Conservation (phyloP, 352 stramenopile genomes). For the Phytophthora rubi region DNA sequence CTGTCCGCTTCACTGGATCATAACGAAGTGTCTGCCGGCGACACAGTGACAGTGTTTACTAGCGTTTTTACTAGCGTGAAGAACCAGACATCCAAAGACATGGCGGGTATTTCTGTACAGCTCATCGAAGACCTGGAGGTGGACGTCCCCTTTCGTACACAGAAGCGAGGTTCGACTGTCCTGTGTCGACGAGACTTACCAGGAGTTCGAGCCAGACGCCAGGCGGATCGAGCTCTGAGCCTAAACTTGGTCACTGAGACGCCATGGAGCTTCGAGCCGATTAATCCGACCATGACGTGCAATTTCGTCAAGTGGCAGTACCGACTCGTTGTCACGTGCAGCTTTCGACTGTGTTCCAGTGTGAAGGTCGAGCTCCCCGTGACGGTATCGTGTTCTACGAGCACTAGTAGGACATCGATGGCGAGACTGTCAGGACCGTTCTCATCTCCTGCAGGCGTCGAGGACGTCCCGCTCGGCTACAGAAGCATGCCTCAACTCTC, state of each 20-base stretch:
- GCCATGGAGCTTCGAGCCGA: constrained; percentile 18
- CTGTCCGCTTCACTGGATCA: constrained; percentile 24
- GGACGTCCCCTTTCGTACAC: constrained; percentile 24
- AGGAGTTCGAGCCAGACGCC: constrained; percentile 5
- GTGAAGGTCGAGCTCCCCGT: constrained; percentile 23
- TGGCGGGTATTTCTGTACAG: constrained; percentile 14
- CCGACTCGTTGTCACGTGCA: constrained; percentile 20
- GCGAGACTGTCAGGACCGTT: constrained; percentile 9
- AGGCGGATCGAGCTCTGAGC: constrained; percentile 16
- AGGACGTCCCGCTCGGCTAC: background rate
- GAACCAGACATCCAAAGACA: constrained; percentile 25
- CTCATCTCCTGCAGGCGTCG: constrained; percentile 10
- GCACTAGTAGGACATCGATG: constrained; percentile 7
- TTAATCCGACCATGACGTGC: constrained; percentile 26
- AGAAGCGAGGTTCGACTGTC: constrained; percentile 19
- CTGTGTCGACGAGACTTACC: constrained; percentile 18
- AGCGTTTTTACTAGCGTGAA: constrained; percentile 16
- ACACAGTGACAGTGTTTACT: constrained; percentile 18
- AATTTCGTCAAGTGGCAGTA: constrained; percentile 25
- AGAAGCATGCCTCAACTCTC: background rate
- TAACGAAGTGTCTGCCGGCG: constrained; percentile 13
- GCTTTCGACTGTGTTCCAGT: constrained; percentile 1
- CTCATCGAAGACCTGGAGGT: constrained; percentile 27
- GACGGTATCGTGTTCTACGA: constrained; percentile 1
- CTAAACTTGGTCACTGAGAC: constrained; percentile 20